phyloP scores from a whole-genome alignment of 2,329 filamentous ascomycete species.

The Daldinia eschscholtzii region DNA sequence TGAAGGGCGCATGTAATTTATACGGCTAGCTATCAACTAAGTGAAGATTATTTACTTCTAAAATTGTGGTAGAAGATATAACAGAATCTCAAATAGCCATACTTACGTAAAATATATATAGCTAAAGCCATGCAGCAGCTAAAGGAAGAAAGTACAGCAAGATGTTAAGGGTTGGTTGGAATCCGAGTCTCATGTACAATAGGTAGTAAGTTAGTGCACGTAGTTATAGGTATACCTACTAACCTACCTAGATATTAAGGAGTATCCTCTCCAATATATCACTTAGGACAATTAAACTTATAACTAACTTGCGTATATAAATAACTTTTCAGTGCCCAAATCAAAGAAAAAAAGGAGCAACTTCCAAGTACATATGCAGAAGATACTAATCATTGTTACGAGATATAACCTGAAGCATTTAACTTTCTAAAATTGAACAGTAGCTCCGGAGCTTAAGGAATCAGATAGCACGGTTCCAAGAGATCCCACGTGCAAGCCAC shows the following conservation, averaged over 20 bases:
- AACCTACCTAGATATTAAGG: not conserved
- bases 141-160: too few species aligned
- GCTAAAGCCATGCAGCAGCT: too few species aligned
- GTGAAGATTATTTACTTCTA: too few species aligned
- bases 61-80: too few species aligned
- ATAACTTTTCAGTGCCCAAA: not conserved
- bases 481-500: conserved; percentile 25
- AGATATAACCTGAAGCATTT: not conserved
- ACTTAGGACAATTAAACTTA: not conserved
- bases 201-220: not conserved
- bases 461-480: conserved; percentile 3
- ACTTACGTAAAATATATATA: too few species aligned
- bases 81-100: too few species aligned
- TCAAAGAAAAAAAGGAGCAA: not conserved
- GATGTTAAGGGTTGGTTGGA: too few species aligned
- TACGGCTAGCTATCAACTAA: not conserved
- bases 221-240: not conserved
- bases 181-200: too few species aligned
- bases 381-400: not conserved
- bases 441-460: not conserved
- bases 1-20: not conserved
- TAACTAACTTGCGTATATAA: not conserved
- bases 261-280: not conserved
- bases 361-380: not conserved
- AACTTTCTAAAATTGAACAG: not conserved